Base-by-base conservation (phyloP, 345 rosid genomes). In the Pseudoturritis turrita region DNA sequence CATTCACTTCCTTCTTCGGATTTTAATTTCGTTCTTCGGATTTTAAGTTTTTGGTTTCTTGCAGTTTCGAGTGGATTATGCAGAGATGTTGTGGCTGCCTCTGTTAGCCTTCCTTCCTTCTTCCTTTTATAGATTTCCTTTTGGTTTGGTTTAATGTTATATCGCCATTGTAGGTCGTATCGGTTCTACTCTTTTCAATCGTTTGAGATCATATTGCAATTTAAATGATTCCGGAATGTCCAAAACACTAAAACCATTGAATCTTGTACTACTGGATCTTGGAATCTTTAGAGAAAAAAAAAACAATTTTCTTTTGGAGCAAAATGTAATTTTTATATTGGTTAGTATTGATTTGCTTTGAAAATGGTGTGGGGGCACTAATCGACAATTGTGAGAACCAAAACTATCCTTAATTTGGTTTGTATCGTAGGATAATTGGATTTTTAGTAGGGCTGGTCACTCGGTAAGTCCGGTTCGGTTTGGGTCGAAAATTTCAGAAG, bases 61-160 rank as follows among this genome's bases (percentile, higher is more conserved):
- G 60, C 71, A 76, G 75, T 15, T 70, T 76, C 1, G 66, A 63
- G 22, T 76, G 79, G 75, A 45, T 76, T 26, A 13, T 76, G 14
- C 66, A 22, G 13, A 55, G 71, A 57, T 76, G 79, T 46, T 62
- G 75, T 62, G 19, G 79, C 28, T 69, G 75, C 18, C 29, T 76
- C 2, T 68, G 9, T 19, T 75, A 75, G 50, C 13, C n/a, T 58
- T 14, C n/a, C n/a, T n/a, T n/a, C n/a, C 26, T 28, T 25, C 19
- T 41, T 28, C 47, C 44, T 15, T 21, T 54, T 21, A 29, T n/a
- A 45, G 4, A 8, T 33, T 25, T 25, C 26, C 3, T 41, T 4
- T 29, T 17, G 12, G n/a, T 17, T 17, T n/a, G 14, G 18, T 11
- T 57, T 57, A 36, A 6, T 5, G 28, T 22, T 21, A 37, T 14